A percentile compares a stretch with the other conserved stretches of the same genome.
Evolutionary conservation across 768 basidiomycete species (phyloP).

Genomic region (Phaeolepiota aurea): DNA sequence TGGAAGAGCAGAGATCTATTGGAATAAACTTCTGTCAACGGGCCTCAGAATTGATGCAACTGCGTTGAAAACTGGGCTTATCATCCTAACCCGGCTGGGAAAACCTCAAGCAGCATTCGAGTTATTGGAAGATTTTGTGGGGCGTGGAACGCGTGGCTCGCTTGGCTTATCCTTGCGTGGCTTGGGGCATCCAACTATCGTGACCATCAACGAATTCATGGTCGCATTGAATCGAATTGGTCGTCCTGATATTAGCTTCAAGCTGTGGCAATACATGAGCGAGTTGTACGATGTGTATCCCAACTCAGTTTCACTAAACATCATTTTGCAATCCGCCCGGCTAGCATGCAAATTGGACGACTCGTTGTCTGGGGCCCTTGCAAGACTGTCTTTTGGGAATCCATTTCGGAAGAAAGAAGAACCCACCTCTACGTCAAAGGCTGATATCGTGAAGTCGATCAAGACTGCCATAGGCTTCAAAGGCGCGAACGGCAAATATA

Average conservation of each 20-base stretch:
- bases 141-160: background rate
- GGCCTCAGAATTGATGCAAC: constrained; percentile 32
- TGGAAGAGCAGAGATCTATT: constrained; percentile 30
- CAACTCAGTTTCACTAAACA: constrained; percentile 44
- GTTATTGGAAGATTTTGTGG: constrained; percentile 35
- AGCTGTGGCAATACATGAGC: constrained; percentile 60
- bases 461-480: constrained; percentile 10
- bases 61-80: constrained; percentile 42
- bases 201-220: constrained; percentile 14
- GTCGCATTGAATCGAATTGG: constrained; percentile 35
- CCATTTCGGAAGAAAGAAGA: constrained; percentile 17
- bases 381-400: constrained; percentile 30
- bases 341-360: constrained; percentile 43
- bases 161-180: constrained; percentile 2
- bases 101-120: constrained; percentile 39
- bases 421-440: background rate
- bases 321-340: constrained; percentile 55
- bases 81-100: constrained; percentile 34
- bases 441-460: constrained; percentile 13
- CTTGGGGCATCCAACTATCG: constrained; percentile 9
- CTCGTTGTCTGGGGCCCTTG: constrained; percentile 39
- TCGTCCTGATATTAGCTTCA: constrained; percentile 58
- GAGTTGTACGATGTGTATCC: constrained; percentile 50
- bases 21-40: constrained; percentile 29
- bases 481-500: constrained; percentile 12